Percentiles rank a stretch among this genome's conserved stretches.
Conservation (phyloP, 768 basidiomycete genomes). For the Panaeolus papilionaceus region DNA sequence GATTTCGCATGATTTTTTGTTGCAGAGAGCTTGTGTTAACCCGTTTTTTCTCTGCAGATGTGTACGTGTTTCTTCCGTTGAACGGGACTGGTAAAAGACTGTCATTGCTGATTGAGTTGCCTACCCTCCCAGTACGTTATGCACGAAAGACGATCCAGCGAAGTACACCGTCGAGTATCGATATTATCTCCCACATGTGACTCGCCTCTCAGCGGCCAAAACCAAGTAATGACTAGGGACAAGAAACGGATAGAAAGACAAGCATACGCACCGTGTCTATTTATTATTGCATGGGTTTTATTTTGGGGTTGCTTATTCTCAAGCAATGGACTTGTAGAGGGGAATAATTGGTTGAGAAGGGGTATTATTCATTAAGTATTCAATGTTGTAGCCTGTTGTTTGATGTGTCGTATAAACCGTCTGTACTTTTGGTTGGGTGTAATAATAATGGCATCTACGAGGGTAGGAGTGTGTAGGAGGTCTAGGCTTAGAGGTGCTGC, state of each 20-base stretch:
- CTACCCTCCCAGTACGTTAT: conserved; percentile 50
- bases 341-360: background rate
- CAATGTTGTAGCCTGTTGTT: background rate
- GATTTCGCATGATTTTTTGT: background rate
- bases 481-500: background rate
- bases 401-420: background rate
- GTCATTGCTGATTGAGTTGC: background rate
- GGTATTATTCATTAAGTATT: conserved; percentile 7
- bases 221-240: conserved; percentile 2
- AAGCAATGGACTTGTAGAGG: background rate
- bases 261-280: background rate
- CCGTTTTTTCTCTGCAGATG: conserved; percentile 34
- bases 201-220: conserved; percentile 36
- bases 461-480: background rate
- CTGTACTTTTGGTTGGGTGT: background rate
- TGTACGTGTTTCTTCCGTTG: conserved; percentile 39
- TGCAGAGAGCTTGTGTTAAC: conserved; percentile 17
- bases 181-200: conserved; percentile 56
- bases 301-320: background rate
- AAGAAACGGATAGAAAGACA: background rate
- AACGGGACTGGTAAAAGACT: background rate
- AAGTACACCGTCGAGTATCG: conserved; percentile 50
- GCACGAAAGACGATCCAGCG: conserved; percentile 62
- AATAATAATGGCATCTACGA: background rate
- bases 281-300: conserved; percentile 13